Percentiles rank a stretch among this genome's conserved stretches.
Evolutionary conservation across 2,329 filamentous ascomycete genomes (phyloP).

Genomic region (Diplodia corticola): DNA sequence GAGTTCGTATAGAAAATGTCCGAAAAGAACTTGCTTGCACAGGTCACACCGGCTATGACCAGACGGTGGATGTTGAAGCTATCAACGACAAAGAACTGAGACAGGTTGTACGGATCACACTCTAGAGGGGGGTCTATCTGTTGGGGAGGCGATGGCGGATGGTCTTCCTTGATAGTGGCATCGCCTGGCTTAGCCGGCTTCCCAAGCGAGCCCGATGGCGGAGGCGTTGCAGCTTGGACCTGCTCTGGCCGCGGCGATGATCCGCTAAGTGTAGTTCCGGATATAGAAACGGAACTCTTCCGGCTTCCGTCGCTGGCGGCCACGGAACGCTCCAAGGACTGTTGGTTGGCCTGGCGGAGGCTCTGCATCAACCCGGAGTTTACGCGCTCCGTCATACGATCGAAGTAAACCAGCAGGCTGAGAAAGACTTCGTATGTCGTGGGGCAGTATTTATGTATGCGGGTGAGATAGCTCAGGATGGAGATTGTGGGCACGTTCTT

Average conservation of each 20-base stretch:
- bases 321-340: slow-evolving; percentile 41
- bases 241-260: slow-evolving; percentile 31
- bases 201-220: slow-evolving; percentile 51
- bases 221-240: slow-evolving; percentile 50
- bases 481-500: slow-evolving; percentile 98
- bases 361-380: slow-evolving; percentile 76
- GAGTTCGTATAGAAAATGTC: slow-evolving; percentile 99
- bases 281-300: slow-evolving; percentile 34
- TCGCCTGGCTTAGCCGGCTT: slow-evolving; percentile 37
- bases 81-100: slow-evolving; percentile 88
- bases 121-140: slow-evolving; percentile 40
- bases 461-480: slow-evolving; percentile 89
- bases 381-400: slow-evolving; percentile 96
- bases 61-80: slow-evolving; percentile 98
- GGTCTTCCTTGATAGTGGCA: slow-evolving; percentile 27
- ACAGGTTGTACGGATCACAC: slow-evolving; percentile 54
- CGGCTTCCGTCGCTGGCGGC: slow-evolving; percentile 52
- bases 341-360: slow-evolving; percentile 55
- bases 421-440: slow-evolving; percentile 98
- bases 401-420: slow-evolving; percentile 93
- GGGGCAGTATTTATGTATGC: slow-evolving; percentile 98
- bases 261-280: slow-evolving; percentile 33
- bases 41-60: slow-evolving; percentile 95
- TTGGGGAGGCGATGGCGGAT: slow-evolving; percentile 41
- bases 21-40: slow-evolving; percentile 99